Conservation (phyloP, 2,329 filamentous ascomycete species). For the Trichoderma afroharzianum region DNA sequence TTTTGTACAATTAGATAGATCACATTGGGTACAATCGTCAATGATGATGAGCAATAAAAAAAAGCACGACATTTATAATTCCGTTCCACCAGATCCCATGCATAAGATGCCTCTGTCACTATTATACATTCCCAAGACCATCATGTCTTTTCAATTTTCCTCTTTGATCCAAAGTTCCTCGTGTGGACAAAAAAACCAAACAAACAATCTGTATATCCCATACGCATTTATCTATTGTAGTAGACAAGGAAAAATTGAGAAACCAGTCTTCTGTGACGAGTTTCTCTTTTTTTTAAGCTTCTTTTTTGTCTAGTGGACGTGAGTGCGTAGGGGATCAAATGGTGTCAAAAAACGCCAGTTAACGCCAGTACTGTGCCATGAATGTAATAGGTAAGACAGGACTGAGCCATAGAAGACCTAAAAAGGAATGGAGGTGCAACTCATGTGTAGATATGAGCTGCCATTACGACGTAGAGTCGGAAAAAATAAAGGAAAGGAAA, state of each 20-base stretch:
- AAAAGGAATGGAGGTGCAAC: background rate
- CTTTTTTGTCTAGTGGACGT: background rate
- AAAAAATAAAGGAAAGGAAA: background rate
- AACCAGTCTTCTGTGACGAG: background rate
- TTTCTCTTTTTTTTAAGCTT: background rate
- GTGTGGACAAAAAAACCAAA: background rate
- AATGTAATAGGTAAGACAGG: background rate
- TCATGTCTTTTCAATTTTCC: background rate
- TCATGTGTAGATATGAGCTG: background rate
- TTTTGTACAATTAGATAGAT: conserved; percentile 16
- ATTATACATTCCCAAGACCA: conserved; percentile 15
- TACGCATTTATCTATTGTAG: background rate
- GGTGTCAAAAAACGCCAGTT: background rate
- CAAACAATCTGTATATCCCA: conserved; percentile 12
- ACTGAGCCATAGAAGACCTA: background rate
- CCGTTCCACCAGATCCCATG: background rate
- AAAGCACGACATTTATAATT: background rate
- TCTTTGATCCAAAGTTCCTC: background rate
- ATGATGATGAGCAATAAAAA: background rate
- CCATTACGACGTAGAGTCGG: background rate
- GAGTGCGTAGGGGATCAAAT: background rate
- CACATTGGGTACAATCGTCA: conserved; percentile 3
- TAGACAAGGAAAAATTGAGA: background rate
- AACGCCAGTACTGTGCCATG: background rate
- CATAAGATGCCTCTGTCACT: background rate